These are phyloP conservation scores for Biscogniauxia mediterranea DNA, from an alignment of 2,329 filamentous ascomycete genomes.

Conservation along the genomic window DNA sequence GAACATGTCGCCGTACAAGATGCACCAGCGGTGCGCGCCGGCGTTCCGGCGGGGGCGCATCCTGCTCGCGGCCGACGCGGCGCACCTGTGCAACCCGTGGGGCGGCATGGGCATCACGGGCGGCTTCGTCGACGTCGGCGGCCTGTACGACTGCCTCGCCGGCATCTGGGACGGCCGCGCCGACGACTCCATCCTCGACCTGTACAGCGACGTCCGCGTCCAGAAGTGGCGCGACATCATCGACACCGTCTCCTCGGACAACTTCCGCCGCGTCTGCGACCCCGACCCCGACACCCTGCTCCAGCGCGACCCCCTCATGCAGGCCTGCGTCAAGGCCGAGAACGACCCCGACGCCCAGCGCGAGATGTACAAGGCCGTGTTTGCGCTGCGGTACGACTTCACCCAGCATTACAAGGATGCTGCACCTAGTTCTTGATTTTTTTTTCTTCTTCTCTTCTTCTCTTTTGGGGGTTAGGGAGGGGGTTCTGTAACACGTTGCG, in stretches of 20 bases:
- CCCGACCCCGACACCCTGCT: conserved; percentile 39
- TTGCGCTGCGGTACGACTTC: conserved; percentile 43
- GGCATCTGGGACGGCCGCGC: conserved; percentile 44
- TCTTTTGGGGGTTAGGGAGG: too few species aligned
- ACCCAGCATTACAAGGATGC: conserved; percentile 41
- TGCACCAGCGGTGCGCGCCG: conserved; percentile 60
- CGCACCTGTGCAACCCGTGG: conserved; percentile 54
- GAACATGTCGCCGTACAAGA: conserved; percentile 58
- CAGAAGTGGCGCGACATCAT: conserved; percentile 46
- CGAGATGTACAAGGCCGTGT: conserved; percentile 35
- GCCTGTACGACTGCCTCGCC: conserved; percentile 57
- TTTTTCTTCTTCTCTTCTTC: too few species aligned
- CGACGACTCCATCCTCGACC: conserved; percentile 42
- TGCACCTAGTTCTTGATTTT: conserved; percentile 2
- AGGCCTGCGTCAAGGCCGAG: conserved; percentile 37
- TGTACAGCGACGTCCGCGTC: conserved; percentile 46
- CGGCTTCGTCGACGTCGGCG: conserved; percentile 62
- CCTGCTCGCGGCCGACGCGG: conserved; percentile 59
- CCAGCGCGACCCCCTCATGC: conserved; percentile 40
- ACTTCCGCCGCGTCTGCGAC: conserved; percentile 44
- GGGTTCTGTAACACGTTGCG: too few species aligned
- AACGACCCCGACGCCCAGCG: conserved; percentile 33
- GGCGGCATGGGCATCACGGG: conserved; percentile 63
- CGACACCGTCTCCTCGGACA: conserved; percentile 42
- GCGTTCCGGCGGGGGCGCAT: conserved; percentile 57